Percentiles rank a stretch among this genome's conserved stretches.
Evolutionary conservation across 345 rosid species (phyloP).

Genomic region (Triadica sebifera): DNA sequence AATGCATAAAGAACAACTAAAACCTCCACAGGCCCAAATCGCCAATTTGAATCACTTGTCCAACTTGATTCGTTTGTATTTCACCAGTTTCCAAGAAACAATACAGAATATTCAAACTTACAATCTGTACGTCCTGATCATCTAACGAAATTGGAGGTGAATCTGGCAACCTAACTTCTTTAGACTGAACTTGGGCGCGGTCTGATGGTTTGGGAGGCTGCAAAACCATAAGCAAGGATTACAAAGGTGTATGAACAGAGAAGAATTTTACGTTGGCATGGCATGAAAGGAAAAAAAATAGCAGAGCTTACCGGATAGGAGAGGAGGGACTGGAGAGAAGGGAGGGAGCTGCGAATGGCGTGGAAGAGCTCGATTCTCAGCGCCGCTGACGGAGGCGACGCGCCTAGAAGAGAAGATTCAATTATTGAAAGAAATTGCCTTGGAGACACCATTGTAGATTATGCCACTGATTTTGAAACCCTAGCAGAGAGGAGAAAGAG

Average conservation of each 20-base stretch:
- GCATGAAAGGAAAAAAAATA: not conserved
- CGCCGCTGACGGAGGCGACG: conserved; percentile 62
- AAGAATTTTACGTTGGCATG: not conserved
- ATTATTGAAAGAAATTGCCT: conserved; percentile 63
- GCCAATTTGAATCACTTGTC: not conserved
- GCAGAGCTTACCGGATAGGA: conserved; percentile 53
- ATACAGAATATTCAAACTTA: conserved; percentile 35
- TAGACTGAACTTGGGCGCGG: conserved; percentile 73
- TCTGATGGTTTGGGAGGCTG: conserved; percentile 79
- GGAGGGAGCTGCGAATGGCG: conserved; percentile 64
- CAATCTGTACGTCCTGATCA: conserved; percentile 85
- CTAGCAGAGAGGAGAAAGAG: not conserved
- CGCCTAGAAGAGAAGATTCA: conserved; percentile 63
- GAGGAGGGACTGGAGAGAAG: conserved; percentile 67
- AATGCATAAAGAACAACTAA: not conserved
- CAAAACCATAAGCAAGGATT: conserved; percentile 8
- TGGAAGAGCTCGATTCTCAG: conserved; percentile 76
- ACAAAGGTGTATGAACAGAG: not conserved
- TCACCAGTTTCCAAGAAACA: not conserved
- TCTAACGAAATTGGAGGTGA: conserved; percentile 74
- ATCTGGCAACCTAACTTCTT: conserved; percentile 86
- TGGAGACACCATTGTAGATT: conserved; percentile 53
- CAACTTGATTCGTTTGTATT: not conserved
- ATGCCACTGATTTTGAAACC: not conserved
- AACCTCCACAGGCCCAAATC: too few species aligned